Base-by-base conservation (phyloP, 371 early-diverging fungal species). In the Funneliformis caledonium region DNA sequence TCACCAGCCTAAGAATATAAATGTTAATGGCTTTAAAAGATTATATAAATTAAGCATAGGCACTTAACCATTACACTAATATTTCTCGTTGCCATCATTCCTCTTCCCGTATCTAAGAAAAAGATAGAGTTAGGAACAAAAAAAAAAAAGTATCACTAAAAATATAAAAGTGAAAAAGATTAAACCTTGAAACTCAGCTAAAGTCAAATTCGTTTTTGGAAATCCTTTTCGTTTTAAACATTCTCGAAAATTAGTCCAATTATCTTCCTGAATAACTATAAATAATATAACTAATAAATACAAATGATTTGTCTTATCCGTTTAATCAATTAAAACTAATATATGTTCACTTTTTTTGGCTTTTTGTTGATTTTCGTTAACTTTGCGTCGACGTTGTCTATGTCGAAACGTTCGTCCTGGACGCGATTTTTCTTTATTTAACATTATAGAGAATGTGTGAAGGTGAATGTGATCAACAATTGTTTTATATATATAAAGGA, bases 41-140 rank as follows among this genome's bases (percentile, higher is more conserved):
- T 73, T 26, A 48, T 26, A 52, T 5, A 52, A 11, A 33, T 26
- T 22, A 12, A 5, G 5, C 42, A 65, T 22, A 12, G 2, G 5
- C 42, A 26, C 33, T 74, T 9, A 26, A 33, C 33, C 31, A 26
- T 75, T 60, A 56, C 75, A 26, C 19, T 42, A 65, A 77, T 77
- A 47, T 77, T 65, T 52, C 42, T 62, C 10, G 77, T 77, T 19
- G 77, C 77, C 77, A 77, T 77, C 43, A 77, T 8, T 26, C 77
- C 77, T 64, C 77, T 77, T 47, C 77, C 77, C 2, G 31, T 77
- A 16, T 45, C 77, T 77, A 47, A 12, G 1, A 22, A 42, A 45
- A 47, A 26, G 3, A 42, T 69, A 26, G 26, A 10, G 60, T 59
- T 56, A 75, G 8, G 12, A 75, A 33, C 47, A 12, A 19, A 76